Conservation (phyloP, 768 basidiomycete species). For the Russula abietina region DNA sequence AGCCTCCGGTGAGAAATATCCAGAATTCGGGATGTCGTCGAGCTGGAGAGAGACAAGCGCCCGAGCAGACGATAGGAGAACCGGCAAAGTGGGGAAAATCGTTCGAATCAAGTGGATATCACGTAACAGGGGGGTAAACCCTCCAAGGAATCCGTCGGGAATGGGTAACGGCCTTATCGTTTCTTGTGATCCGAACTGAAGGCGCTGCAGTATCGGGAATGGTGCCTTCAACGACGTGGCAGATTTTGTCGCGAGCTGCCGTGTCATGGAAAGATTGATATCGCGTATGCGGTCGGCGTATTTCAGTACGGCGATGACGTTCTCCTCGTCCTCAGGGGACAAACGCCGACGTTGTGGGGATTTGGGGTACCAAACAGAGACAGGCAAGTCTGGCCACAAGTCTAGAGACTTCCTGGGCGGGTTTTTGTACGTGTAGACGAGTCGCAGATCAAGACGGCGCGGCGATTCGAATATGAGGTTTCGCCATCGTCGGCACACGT, state of each 20-base stretch:
- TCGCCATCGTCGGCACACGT: constrained; percentile 5
- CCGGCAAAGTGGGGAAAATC: constrained; percentile 1
- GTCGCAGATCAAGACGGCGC: constrained; percentile 2
- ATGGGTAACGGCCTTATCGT: constrained; percentile 32
- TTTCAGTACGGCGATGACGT: neutral
- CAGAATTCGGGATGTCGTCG: neutral
- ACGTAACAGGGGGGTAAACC: constrained; percentile 1
- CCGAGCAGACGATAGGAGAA: constrained; percentile 1
- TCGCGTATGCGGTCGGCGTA: neutral
- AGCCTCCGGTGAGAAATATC: constrained; percentile 1
- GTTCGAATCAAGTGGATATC: neutral
- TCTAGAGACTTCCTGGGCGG: constrained; percentile 1
- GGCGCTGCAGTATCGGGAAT: constrained; percentile 14
- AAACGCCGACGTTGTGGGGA: neutral
- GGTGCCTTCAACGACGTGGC: constrained; percentile 27
- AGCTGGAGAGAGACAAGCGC: constrained; percentile 9
- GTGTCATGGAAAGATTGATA: neutral
- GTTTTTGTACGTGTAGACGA: neutral
- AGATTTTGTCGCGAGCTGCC: neutral
- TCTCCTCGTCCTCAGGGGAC: neutral
- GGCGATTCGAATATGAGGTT: neutral
- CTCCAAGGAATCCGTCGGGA: constrained; percentile 1
- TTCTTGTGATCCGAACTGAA: constrained; percentile 30
- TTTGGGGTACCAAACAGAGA: neutral
- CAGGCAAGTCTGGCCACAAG: constrained; percentile 1